phyloP scores from a whole-genome alignment of 345 rosid genomes.

The Leavenworthia alabamica region DNA sequence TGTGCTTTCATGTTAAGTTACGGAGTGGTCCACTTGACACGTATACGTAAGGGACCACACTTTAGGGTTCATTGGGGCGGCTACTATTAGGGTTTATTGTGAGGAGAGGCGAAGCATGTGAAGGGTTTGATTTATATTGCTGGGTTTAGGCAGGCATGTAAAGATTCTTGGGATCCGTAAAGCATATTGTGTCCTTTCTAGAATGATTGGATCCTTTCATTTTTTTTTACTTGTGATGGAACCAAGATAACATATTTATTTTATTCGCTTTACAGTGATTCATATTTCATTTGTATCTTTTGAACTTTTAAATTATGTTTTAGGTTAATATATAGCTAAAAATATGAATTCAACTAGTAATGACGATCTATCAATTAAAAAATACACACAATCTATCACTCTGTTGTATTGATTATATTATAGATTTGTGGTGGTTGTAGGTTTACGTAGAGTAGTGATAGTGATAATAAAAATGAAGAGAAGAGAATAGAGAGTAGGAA shows the following conservation, averaged over 20 bases:
- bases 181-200: constrained; percentile 59
- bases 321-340: neutral
- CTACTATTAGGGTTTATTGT: constrained; percentile 28
- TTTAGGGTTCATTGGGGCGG: constrained; percentile 35
- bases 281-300: neutral
- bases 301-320: neutral
- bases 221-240: neutral
- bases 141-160: constrained; percentile 61
- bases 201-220: constrained; percentile 39
- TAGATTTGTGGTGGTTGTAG: neutral
- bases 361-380: neutral
- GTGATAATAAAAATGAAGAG: constrained; percentile 1
- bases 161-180: constrained; percentile 55
- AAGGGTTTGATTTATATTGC: constrained; percentile 34
- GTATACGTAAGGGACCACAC: constrained; percentile 28
- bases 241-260: neutral
- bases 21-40: constrained; percentile 26
- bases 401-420: neutral
- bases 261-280: neutral
- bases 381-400: neutral
- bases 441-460: neutral
- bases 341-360: neutral
- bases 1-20: constrained; percentile 33
- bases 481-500: constrained; percentile 18
- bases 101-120: constrained; percentile 15